phyloP scores from a whole-genome alignment of 345 rosid genomes.

The Syzygium oleosum region DNA sequence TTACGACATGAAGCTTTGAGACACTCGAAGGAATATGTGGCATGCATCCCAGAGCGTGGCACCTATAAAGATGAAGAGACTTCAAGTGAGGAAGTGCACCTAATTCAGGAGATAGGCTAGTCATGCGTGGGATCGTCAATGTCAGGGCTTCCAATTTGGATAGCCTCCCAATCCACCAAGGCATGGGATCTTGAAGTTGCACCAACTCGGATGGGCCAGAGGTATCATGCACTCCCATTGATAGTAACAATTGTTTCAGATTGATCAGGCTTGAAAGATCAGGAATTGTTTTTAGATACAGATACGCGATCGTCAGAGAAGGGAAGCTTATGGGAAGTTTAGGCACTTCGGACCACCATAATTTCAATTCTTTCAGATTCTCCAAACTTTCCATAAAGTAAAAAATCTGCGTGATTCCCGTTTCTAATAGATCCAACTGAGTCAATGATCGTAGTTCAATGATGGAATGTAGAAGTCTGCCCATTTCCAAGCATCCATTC shows the following conservation, averaged over 20 bases:
- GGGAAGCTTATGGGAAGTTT: neutral
- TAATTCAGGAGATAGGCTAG: neutral
- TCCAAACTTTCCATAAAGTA: neutral
- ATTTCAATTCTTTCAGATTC: no score
- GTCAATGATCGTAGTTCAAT: neutral
- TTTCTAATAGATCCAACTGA: neutral
- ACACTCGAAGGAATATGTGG: neutral
- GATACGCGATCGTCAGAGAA: neutral
- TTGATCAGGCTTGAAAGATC: neutral
- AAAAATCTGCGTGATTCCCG: neutral
- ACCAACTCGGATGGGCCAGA: neutral
- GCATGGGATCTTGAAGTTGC: neutral
- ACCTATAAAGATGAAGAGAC: neutral
- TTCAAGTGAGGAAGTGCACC: neutral
- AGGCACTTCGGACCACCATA: neutral
- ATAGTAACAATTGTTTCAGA: neutral
- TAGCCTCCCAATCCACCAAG: neutral
- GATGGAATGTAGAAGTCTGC: neutral
- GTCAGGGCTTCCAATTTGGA: neutral
- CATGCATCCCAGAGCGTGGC: neutral
- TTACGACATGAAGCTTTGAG: neutral
- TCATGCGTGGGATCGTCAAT: neutral
- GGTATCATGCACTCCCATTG: no score
- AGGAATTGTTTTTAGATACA: neutral
- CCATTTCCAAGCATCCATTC: neutral